phyloP scores from a whole-genome alignment of 768 basidiomycete genomes.

The Coprinopsis strossmayeri region DNA sequence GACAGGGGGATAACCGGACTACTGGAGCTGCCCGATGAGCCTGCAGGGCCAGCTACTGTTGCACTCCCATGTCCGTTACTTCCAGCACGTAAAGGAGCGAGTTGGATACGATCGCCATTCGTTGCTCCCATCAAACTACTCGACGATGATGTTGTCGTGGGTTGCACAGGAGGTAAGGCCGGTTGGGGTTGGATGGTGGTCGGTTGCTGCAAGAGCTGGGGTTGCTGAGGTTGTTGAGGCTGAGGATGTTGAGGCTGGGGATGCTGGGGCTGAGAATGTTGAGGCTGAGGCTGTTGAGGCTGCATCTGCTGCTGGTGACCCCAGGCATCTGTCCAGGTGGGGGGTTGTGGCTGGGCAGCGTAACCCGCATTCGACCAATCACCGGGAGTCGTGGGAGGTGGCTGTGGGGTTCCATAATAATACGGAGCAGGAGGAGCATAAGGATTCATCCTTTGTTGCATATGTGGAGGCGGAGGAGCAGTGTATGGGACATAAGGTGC shows the following conservation, averaged over 20 bases:
- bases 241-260: conserved; percentile 15
- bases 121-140: conserved; percentile 15
- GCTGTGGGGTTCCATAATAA: conserved; percentile 11
- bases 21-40: conserved; percentile 10
- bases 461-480: conserved; percentile 18
- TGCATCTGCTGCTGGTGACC: conserved; percentile 13
- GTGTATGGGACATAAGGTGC: conserved; percentile 9
- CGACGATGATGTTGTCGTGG: conserved; percentile 7
- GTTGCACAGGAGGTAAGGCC: conserved; percentile 11
- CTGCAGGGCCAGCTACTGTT: conserved; percentile 3
- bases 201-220: conserved; percentile 13
- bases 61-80: conserved; percentile 3
- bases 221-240: conserved; percentile 14
- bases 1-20: conserved; percentile 9
- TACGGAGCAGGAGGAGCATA: conserved; percentile 20
- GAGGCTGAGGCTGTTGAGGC: conserved; percentile 14
- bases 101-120: conserved; percentile 41
- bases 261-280: conserved; percentile 16
- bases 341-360: conserved; percentile 8
- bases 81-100: conserved; percentile 42
- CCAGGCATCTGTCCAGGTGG: conserved; percentile 14
- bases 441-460: conserved; percentile 15
- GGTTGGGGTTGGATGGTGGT: conserved; percentile 2
- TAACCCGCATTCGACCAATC: conserved; percentile 20
- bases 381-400: conserved; percentile 13